Base-by-base conservation (phyloP, 768 basidiomycete genomes). In the Pleurotus cornucopiae region DNA sequence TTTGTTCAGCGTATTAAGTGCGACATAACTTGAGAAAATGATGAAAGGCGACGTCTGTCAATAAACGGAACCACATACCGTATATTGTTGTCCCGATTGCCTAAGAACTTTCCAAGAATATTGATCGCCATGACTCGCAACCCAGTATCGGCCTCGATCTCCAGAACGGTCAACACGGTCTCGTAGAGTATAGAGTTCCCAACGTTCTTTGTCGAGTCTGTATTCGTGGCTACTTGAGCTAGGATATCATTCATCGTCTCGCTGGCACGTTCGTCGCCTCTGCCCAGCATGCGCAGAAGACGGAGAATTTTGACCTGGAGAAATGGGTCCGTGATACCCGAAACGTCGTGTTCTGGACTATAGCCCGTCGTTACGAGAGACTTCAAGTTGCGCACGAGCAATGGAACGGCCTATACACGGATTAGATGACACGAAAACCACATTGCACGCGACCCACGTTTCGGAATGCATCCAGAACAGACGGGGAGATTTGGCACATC, bases 101-200 rank as follows among this genome's bases (percentile, higher is more conserved):
- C 88, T 67, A 99, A 75, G 75, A 98, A 98, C 72, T 98, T 98
- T 54, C 97, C 97, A 34, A 99, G 81, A 56, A 98, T 98, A 68
- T 99, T 99, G 71, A 99, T 99, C 0, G 97, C 97, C 97, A 99
- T 98, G 45, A 98, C 95, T 1, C 97, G 87, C 18, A 99, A 75
- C 16, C 94, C 94, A 41, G 85, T 89, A 67, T 99, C 97, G 9
- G 97, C 95, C 65, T 99, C 94, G 59, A 98, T 98, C 62, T 99
- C 96, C 46, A 99, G 78, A 14, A 99, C 88, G 1, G 95, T 94
- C 60, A 98, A 78, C 5, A 98, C 96, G 0, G 96, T 96, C 73
- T 99, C 97, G 69, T 99, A 99, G 30, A 99, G 72, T 60, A 99
- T 98, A 3, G 96, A 88, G 70, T 98, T 98, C 52, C 97, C 97